These are phyloP conservation scores for Arachis stenosperma DNA, from an alignment of 306 rosid genomes.

Conservation along the genomic window DNA sequence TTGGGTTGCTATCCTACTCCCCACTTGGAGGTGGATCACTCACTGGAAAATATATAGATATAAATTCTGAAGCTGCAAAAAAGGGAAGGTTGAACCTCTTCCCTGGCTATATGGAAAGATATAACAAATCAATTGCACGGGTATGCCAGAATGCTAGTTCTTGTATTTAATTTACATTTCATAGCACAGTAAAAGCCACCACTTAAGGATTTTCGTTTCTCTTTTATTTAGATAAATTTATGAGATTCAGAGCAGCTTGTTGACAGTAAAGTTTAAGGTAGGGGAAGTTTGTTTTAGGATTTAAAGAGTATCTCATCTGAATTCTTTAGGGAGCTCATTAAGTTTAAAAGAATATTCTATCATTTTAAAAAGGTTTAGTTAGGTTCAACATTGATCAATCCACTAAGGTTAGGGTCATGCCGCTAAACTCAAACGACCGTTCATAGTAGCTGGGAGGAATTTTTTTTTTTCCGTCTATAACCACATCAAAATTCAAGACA, in stretches of 20 bases:
- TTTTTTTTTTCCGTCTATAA: too few species aligned
- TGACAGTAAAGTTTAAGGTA: neutral
- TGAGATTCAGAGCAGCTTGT: neutral
- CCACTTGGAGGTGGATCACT: conserved; percentile 81
- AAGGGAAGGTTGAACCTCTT: conserved; percentile 80
- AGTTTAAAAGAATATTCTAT: too few species aligned
- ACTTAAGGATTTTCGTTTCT: conserved; percentile 11
- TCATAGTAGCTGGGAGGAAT: too few species aligned
- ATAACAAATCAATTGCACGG: conserved; percentile 68
- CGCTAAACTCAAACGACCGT: too few species aligned
- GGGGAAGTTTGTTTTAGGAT: too few species aligned
- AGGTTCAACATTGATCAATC: too few species aligned
- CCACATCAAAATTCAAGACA: too few species aligned
- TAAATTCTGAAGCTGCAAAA: conserved; percentile 60
- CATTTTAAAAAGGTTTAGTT: too few species aligned
- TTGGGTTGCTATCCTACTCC: conserved; percentile 85
- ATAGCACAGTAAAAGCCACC: conserved; percentile 11
- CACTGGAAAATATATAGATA: conserved; percentile 78
- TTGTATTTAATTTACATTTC: conserved; percentile 24
- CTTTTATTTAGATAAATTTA: neutral
- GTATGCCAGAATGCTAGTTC: conserved; percentile 45
- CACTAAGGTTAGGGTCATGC: too few species aligned
- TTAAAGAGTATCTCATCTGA: too few species aligned
- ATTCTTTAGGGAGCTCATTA: too few species aligned
- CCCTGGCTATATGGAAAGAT: conserved; percentile 93